Percentiles rank a stretch among this genome's conserved stretches.
phyloP scores from a whole-genome alignment of 169 alveolate genomes.

The Eimeria acervulina region DNA sequence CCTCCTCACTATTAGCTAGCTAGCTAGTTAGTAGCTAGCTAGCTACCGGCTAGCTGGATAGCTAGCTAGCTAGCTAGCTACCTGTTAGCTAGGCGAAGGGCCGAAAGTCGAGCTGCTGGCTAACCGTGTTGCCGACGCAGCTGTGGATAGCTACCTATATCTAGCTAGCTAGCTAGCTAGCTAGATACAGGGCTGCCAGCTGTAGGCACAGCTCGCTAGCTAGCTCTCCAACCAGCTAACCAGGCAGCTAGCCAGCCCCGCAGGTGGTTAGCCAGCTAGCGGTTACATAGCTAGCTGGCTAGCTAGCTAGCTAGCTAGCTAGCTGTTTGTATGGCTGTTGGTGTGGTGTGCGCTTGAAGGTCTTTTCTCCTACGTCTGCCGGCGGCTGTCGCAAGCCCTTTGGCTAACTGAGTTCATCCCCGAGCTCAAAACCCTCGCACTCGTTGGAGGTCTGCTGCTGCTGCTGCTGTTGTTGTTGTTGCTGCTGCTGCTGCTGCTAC shows the following conservation, averaged over 20 bases:
- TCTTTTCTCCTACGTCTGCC: neutral
- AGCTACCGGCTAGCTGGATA: too few relatives aligned
- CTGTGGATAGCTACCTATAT: neutral
- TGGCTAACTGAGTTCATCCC: slow-evolving; percentile 10
- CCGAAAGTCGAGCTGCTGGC: neutral
- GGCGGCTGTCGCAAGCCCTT: slow-evolving; percentile 23
- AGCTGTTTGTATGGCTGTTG: too few relatives aligned
- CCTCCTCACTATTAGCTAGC: too few relatives aligned
- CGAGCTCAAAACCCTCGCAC: neutral
- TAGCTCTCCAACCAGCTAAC: neutral
- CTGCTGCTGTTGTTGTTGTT: neutral
- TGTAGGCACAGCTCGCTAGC: neutral
- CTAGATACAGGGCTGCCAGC: neutral
- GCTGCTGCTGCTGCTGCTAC: slow-evolving; percentile 40
- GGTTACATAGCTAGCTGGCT: too few relatives aligned
- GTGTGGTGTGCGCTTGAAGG: too few relatives aligned
- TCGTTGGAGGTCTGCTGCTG: too few relatives aligned
- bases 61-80: too few relatives aligned
- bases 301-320: too few relatives aligned
- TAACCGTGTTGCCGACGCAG: neutral
- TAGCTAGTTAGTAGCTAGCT: too few relatives aligned
- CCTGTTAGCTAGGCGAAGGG: neutral
- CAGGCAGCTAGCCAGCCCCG: too few relatives aligned
- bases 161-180: too few relatives aligned
- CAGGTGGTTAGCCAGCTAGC: too few relatives aligned